Evolutionary conservation across 495 filamentous ascomycete genomes (phyloP).

Genomic region (Penicillium salamii): DNA sequence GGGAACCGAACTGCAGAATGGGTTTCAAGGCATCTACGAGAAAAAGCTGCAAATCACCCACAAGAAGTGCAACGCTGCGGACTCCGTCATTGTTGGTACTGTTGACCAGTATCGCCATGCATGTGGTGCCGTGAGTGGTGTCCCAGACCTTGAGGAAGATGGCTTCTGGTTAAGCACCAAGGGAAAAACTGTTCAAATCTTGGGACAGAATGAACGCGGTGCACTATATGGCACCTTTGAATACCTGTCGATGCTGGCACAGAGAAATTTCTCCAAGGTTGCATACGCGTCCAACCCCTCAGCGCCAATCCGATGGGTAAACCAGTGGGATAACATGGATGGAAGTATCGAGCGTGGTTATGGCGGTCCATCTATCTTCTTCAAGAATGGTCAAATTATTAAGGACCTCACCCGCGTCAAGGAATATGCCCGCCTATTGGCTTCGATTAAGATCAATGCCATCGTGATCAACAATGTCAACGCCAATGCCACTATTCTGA

Average conservation of each 20-base stretch:
- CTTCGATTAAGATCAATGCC: conserved; percentile 66
- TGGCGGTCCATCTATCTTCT: conserved; percentile 69
- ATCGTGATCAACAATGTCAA: conserved; percentile 74
- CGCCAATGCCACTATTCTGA: conserved; percentile 58
- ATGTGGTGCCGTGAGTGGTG: conserved; percentile 27
- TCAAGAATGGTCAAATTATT: conserved; percentile 50
- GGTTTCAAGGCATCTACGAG: conserved; percentile 53
- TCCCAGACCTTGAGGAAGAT: conserved; percentile 54
- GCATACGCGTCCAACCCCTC: conserved; percentile 54
- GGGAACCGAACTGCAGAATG: conserved; percentile 56
- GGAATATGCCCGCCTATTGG: conserved; percentile 64
- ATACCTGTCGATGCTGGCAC: conserved; percentile 61
- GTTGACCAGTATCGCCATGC: conserved; percentile 45
- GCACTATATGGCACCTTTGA: conserved; percentile 69
- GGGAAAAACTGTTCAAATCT: conserved; percentile 49
- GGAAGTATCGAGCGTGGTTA: conserved; percentile 70
- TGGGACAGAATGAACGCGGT: conserved; percentile 66
- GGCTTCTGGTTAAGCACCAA: conserved; percentile 59
- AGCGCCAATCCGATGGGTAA: conserved; percentile 65
- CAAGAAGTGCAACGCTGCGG: conserved; percentile 19
- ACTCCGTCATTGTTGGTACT: conserved; percentile 57
- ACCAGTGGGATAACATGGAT: conserved; percentile 74
- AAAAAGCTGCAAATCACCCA: conserved; percentile 35
- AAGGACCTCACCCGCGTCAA: conserved; percentile 56
- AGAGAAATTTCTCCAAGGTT: conserved; percentile 57